Evolutionary conservation across 768 basidiomycete species (phyloP).

Genomic region (Gyrodon lividus): DNA sequence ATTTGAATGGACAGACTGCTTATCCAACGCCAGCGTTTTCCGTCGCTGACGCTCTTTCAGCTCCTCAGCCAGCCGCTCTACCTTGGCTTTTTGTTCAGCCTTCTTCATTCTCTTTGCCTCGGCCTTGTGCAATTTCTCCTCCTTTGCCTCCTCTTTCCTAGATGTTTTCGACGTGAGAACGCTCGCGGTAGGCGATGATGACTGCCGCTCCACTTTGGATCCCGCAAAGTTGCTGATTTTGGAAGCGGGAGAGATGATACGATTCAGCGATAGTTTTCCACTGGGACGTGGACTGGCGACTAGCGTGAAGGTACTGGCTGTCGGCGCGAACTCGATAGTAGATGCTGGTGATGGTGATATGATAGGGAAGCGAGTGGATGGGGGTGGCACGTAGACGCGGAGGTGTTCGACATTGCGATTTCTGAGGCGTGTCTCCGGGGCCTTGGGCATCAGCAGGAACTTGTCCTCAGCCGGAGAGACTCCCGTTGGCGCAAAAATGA

Average conservation of each 20-base stretch:
- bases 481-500: slow-evolving; percentile 21
- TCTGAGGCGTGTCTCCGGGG: slow-evolving; percentile 17
- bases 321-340: slow-evolving; percentile 6
- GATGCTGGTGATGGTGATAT: slow-evolving; percentile 16
- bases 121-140: slow-evolving; percentile 43
- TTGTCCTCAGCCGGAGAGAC: slow-evolving; percentile 21
- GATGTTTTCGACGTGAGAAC: slow-evolving; percentile 6
- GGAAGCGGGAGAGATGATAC: slow-evolving; percentile 24
- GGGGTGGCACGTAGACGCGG: slow-evolving; percentile 29
- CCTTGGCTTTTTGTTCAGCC: slow-evolving; percentile 39
- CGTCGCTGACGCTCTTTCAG: slow-evolving; percentile 41
- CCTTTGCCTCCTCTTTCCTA: slow-evolving; percentile 31
- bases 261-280: slow-evolving; percentile 25
- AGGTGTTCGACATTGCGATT: slow-evolving; percentile 30
- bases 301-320: not conserved
- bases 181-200: slow-evolving; percentile 21
- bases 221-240: slow-evolving; percentile 15
- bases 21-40: slow-evolving; percentile 29
- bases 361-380: slow-evolving; percentile 15
- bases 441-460: slow-evolving; percentile 2
- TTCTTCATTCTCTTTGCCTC: slow-evolving; percentile 44
- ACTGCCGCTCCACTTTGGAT: slow-evolving; percentile 2
- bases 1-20: slow-evolving; percentile 29
- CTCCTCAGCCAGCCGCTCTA: slow-evolving; percentile 44
- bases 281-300: slow-evolving; percentile 6